Conservation (phyloP, 23 red algal genomes). For the Gracilaria gracilis region DNA sequence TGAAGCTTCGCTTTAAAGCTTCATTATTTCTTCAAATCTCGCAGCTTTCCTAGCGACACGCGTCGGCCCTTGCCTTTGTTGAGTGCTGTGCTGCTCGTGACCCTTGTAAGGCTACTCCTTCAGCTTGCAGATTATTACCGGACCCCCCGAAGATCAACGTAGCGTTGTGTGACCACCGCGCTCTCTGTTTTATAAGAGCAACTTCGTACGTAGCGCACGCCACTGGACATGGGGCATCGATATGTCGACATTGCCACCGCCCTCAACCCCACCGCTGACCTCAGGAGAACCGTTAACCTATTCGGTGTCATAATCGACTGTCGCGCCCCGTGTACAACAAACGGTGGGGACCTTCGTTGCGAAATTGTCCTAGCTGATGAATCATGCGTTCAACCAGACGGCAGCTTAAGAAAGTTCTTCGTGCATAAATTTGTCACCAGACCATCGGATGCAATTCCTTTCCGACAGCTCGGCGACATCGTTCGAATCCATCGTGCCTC, state of each 20-base stretch:
- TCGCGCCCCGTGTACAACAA: constrained; percentile 50
- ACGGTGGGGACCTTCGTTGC: constrained; percentile 39
- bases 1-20: too few relatives aligned
- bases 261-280: background rate
- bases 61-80: too few relatives aligned
- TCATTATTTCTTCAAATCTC: too few relatives aligned
- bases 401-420: background rate
- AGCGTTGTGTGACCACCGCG: too few relatives aligned
- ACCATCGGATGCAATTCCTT: constrained; percentile 41
- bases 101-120: too few relatives aligned
- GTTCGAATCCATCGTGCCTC: constrained; percentile 33
- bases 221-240: background rate
- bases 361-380: constrained; percentile 54
- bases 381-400: constrained; percentile 4
- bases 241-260: constrained; percentile 17
- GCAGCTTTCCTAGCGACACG: too few relatives aligned
- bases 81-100: too few relatives aligned
- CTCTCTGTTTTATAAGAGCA: too few relatives aligned
- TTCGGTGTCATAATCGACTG: constrained; percentile 53
- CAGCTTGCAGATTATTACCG: too few relatives aligned
- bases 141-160: too few relatives aligned
- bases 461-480: constrained; percentile 59
- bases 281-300: constrained; percentile 14
- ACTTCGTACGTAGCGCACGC: background rate
- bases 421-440: constrained; percentile 25